Evolutionary conservation across 1,284 basidiomycete species (phyloP), one percentile per base, ranked within the genome.

Genomic region (Kwoniella shivajii): DNA sequence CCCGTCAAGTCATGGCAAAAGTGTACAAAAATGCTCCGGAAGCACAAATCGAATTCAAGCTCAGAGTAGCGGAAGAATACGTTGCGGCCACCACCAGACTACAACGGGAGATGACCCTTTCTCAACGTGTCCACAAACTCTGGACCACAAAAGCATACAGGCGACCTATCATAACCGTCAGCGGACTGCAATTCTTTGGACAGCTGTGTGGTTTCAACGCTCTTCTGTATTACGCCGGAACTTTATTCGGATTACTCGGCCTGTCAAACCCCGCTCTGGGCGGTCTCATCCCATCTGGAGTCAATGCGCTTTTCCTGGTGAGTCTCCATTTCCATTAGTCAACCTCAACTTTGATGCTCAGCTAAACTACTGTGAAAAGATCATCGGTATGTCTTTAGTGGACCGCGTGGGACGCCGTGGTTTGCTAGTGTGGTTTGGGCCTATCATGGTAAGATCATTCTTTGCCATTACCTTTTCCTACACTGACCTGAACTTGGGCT

Each of bases 151-250:
- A 56, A 37, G 39, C 58, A 1, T 68, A 68, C 48, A 57, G 66
- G 27, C 43, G 64, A 13, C 44, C 64, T 4, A 63, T 66, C 47
- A 63, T 66, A 49, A 42, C 52, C 10, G 64, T 66, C n/a, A 42
- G 26, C 16, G 62, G 56, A 16, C 27, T 66, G 1, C 60, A 64
- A 30, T 43, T 50, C 10, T 60, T 60, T 33, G 59, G 49, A 1
- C 77, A 78, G 44, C 57, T 76, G 1, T 56, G 20, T 4, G 77
- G 76, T 5, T 76, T 73, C 65, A 78, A 78, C 59, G 66, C 66
- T 0, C 53, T 37, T 2, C 69, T 67, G 13, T 77, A 78, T 63
- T 77, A 75, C 58, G 57, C 58, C 1, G 60, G 62, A 2, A 68
- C 65, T 3, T 45, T 78, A 34, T 74, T 78, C 57, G 57, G 65